Evolutionary conservation across 257 asterid genomes (phyloP), one percentile per base, ranked within the genome.

Genomic region (Misopates orontium): DNA sequence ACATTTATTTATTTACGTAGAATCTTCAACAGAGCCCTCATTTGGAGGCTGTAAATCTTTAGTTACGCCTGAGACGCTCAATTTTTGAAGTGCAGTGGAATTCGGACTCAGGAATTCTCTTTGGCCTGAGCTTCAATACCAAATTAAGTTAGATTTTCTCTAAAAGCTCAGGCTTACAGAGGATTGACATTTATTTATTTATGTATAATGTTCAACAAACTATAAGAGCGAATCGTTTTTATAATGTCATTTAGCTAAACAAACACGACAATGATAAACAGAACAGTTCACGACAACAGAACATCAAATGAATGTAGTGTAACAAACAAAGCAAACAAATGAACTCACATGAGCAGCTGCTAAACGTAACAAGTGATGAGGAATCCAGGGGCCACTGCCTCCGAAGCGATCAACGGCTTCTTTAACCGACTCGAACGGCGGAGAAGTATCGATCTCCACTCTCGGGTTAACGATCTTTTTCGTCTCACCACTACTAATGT

Each of bases 361-460:
- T 42, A 61, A 14, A 21, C 50, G 55, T 42, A 61, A 54, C 55
- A 61, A 61, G 36, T 61, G 66, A 61, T 44, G 19, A 42, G 66
- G 66, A 61, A 61, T 41, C 40, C 49, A 61, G 12, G 96, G 86
- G 20, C 87, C 90, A 57, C 90, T 80, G 64, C 99, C 97, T 28
- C 97, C 95, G 67, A 90, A 93, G 56, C 73, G 87, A 69, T 82
- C 84, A 42, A 93, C 97, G 9, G 99, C 99, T 78, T 93, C 97
- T 83, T 90, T 90, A 12, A 93, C 97, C 9, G 99, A 93, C 82
- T 83, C 96, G 50, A 93, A 86, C 4, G 97, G 97, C 45, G 94
- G 95, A 18, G 97, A 84, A 1, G 96, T 87, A 72, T 93, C 99
- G 47, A 93, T 93, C 66, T 87, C 96, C 18, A 73, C 95, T 58